Base-by-base conservation (phyloP, 2,329 filamentous ascomycete species). In the Penicillium hordei region DNA sequence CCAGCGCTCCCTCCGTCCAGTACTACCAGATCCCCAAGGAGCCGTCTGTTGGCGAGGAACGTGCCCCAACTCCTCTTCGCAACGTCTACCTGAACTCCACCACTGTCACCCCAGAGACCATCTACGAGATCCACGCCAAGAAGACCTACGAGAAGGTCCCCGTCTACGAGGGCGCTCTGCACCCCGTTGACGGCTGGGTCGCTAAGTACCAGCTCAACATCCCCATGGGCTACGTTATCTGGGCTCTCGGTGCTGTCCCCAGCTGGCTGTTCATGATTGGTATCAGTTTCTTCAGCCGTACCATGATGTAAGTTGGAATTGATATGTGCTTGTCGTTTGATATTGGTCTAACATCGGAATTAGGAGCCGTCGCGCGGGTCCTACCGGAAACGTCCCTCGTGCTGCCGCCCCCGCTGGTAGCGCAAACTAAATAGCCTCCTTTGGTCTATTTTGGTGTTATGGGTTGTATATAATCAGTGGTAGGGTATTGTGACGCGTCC, bases 251-350 rank as follows among this genome's bases (percentile, higher is more conserved):
- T 34, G 77, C 80, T 72, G 79, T 87, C 63, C 86, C 86, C 3
- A 86, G 81, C 65, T 88, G 86, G 86, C 67, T 82, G 57, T 82
- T 86, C 61, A 88, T 88, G 86, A 81, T 88, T 62, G 72, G 78
- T 42, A 82, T 88, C 72, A 84, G 81, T 53, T 83, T 87, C 71
- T 68, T 85, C 65, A 86, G 82, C 75, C 76, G 85, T 66, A 81
- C 79, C 13, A 76, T 88, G 70, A 87, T 87, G 85, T 86, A 75
- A 80, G 82, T 72, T 55, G 19, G 74, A 80, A 82, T 72, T 52
- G 8, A 27, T 5, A 13, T 19, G 12, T 17, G 12, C 15, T 31
- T 15, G 1, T 56, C 17, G 29, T 21, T 42, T n/a, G 29, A 34
- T 31, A 40, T 19, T 19, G 33, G 51, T 43, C 61, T 48, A 52